These are phyloP conservation scores for Allodekkera sacchari DNA, from an alignment of 805 yeast species.

Conservation along the genomic window DNA sequence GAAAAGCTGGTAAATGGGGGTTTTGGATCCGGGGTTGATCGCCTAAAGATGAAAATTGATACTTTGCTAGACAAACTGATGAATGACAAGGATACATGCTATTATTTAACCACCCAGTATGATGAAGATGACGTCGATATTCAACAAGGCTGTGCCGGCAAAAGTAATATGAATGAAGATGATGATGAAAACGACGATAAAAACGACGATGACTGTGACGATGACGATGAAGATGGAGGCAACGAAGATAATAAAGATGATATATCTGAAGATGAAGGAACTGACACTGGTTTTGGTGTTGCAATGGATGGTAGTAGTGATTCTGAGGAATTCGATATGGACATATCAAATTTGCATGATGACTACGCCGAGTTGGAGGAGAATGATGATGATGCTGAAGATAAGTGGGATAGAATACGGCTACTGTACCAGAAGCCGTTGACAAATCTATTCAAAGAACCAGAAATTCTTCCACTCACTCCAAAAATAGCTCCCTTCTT, in stretches of 20 bases:
- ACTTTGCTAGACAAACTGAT: conserved; percentile 38
- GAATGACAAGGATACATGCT: conserved; percentile 31
- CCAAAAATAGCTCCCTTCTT: conserved; percentile 17
- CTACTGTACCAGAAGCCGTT: conserved; percentile 46
- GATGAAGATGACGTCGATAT: conserved; percentile 35
- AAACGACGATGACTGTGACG: conserved; percentile 17
- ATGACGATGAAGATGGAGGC: conserved; percentile 15
- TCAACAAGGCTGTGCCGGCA: conserved; percentile 27
- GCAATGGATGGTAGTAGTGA: conserved; percentile 1
- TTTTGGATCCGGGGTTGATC: conserved; percentile 55
- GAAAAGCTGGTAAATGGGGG: conserved; percentile 55
- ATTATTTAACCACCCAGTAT: conserved; percentile 68
- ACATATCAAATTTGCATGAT: conserved; percentile 40
- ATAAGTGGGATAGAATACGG: conserved; percentile 8
- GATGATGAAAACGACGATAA: conserved; percentile 18
- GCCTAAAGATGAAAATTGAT: conserved; percentile 41
- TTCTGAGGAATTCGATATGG: conserved; percentile 25
- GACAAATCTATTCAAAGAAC: conserved; percentile 29
- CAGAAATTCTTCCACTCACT: conserved; percentile 31
- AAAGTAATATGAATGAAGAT: conserved; percentile 13
- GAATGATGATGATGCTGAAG: conserved; percentile 21
- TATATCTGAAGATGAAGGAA: conserved; percentile 17
- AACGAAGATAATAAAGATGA: conserved; percentile 14
- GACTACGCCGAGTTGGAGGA: conserved; percentile 35
- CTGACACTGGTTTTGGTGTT: conserved; percentile 6